A percentile compares a stretch with the other conserved stretches of the same genome.
Evolutionary conservation across 2,329 filamentous ascomycete species (phyloP).

Genomic region (Apiospora koreana): DNA sequence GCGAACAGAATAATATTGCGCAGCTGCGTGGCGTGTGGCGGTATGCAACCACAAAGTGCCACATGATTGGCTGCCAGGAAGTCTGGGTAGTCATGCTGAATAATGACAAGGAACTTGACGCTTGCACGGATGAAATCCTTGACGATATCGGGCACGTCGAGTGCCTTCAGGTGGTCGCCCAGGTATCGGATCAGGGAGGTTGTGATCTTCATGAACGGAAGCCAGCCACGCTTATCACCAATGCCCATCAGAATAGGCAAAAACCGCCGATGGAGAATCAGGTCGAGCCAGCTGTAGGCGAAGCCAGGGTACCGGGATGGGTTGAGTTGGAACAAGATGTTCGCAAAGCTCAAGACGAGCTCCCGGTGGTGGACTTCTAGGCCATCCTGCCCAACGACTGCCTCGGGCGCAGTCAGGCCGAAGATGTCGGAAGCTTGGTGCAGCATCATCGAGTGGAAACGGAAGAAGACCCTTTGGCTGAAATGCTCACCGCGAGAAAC

Average conservation of each 20-base stretch:
- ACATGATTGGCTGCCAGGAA: slow-evolving; percentile 88
- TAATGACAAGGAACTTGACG: slow-evolving; percentile 77
- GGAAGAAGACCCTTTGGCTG: slow-evolving; percentile 88
- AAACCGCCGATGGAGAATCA: slow-evolving; percentile 84
- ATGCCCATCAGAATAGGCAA: slow-evolving; percentile 74
- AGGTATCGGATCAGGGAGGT: slow-evolving; percentile 72
- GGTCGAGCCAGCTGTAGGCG: slow-evolving; percentile 78
- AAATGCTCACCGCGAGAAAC: slow-evolving; percentile 78
- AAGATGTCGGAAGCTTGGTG: slow-evolving; percentile 68
- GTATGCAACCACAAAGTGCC: slow-evolving; percentile 77
- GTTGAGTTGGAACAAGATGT: slow-evolving; percentile 71
- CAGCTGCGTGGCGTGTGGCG: slow-evolving; percentile 81
- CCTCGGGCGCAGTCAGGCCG: slow-evolving; percentile 31
- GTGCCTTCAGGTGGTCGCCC: slow-evolving; percentile 75
- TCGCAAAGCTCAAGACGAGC: slow-evolving; percentile 71
- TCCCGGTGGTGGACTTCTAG: slow-evolving; percentile 64
- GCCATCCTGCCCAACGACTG: slow-evolving; percentile 40
- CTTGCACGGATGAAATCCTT: slow-evolving; percentile 85
- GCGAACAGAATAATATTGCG: slow-evolving; percentile 84
- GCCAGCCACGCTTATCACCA: slow-evolving; percentile 72
- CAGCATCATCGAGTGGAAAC: slow-evolving; percentile 80
- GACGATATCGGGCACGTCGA: slow-evolving; percentile 66
- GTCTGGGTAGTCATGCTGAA: slow-evolving; percentile 94
- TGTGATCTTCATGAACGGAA: slow-evolving; percentile 71
- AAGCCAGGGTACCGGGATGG: slow-evolving; percentile 81